Conservation (phyloP, 129 eudicot genomes). For the Ambrosia trifida region DNA sequence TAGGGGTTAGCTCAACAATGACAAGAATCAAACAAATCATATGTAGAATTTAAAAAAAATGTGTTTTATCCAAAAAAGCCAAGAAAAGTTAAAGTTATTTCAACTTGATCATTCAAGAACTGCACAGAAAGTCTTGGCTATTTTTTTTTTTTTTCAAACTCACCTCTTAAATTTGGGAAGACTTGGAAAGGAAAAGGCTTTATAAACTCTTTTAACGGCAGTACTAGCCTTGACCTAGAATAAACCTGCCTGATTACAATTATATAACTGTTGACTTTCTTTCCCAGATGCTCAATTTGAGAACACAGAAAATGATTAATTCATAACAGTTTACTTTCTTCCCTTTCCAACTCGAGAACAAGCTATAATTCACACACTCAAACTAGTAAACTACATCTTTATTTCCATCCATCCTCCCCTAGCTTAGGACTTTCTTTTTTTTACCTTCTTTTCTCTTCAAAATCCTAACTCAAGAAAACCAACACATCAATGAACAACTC, state of each 20-base stretch:
- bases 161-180: not conserved
- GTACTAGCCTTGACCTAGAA: constrained; percentile 1
- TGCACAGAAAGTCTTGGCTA: not conserved
- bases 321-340: no score
- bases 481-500: no score
- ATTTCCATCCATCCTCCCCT: no score
- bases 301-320: not conserved
- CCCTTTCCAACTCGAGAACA: no score
- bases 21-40: constrained; percentile 13
- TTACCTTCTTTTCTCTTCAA: no score
- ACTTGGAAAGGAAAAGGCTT: not conserved
- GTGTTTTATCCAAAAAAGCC: not conserved
- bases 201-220: not conserved
- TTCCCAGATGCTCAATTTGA: not conserved
- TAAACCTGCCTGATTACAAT: no score
- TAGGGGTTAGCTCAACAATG: not conserved
- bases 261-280: not conserved
- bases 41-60: not conserved
- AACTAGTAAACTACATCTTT: no score
- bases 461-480: no score
- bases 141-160: not conserved
- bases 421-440: no score
- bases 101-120: not conserved
- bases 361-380: no score
- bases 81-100: not conserved